Percentiles rank a stretch among this genome's conserved stretches.
phyloP scores from a whole-genome alignment of 2,329 filamentous ascomycete genomes.

The Truncatella angustata region DNA sequence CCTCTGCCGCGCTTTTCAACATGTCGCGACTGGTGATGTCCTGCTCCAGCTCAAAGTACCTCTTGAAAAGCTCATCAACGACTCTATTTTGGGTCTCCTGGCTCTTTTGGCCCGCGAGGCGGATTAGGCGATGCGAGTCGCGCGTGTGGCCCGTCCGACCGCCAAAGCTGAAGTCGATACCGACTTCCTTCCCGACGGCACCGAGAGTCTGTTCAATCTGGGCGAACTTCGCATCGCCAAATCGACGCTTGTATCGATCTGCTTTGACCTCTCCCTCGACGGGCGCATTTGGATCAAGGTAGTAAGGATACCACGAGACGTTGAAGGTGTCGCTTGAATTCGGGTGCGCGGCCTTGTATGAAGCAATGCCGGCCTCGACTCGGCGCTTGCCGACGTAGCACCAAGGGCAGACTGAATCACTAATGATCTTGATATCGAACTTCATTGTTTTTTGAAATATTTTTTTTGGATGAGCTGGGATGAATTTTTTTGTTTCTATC shows the following conservation, averaged over 20 bases:
- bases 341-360: conserved; percentile 51
- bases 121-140: conserved; percentile 62
- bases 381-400: conserved; percentile 67
- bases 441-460: too few species aligned
- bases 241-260: conserved; percentile 51
- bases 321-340: conserved; percentile 58
- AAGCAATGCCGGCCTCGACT: conserved; percentile 57
- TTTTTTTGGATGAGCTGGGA: too few species aligned
- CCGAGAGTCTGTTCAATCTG: conserved; percentile 52
- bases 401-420: conserved; percentile 64
- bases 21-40: conserved; percentile 60
- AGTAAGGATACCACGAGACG: conserved; percentile 64
- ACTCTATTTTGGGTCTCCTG: conserved; percentile 55
- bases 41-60: conserved; percentile 64
- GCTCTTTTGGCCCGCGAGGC: conserved; percentile 28
- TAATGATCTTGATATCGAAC: conserved; percentile 63
- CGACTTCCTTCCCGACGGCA: conserved; percentile 49
- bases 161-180: conserved; percentile 62
- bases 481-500: too few species aligned
- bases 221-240: conserved; percentile 51
- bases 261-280: conserved; percentile 22
- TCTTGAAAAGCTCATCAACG: conserved; percentile 61
- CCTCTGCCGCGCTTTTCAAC: conserved; percentile 49
- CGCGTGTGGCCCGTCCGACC: conserved; percentile 63
- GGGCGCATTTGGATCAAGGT: conserved; percentile 60